Conservation (phyloP, 208 protist species). For the Tritrichomonas musculus region DNA sequence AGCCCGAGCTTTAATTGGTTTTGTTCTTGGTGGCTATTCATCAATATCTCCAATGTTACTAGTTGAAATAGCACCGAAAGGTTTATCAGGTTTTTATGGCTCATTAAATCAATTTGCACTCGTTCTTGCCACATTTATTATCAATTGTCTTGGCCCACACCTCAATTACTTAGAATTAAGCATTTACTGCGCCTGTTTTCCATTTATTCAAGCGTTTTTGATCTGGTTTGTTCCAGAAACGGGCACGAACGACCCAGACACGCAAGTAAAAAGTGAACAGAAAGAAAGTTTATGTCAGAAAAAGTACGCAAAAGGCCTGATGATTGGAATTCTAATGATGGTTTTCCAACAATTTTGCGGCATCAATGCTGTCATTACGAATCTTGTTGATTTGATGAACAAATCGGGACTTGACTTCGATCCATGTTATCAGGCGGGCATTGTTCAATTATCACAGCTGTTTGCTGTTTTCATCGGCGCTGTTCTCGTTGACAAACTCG, state of each 20-base stretch:
- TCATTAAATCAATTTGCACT: background rate
- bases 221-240: background rate
- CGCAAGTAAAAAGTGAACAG: background rate
- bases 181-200: no score
- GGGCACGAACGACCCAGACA: no score
- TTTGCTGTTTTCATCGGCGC: background rate
- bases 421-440: background rate
- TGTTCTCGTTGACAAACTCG: background rate
- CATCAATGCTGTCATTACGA: conserved; percentile 35
- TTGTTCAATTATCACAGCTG: background rate
- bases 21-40: background rate
- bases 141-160: background rate
- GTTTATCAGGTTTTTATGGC: background rate
- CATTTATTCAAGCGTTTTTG: background rate
- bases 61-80: background rate
- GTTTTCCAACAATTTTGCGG: conserved; percentile 35
- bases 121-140: background rate
- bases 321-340: background rate
- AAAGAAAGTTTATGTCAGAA: background rate
- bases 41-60: background rate
- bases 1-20: background rate
- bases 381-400: background rate
- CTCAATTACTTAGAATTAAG: background rate
- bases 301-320: background rate
- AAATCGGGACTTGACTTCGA: background rate